These are phyloP conservation scores for Cyclotella atomus DNA, from an alignment of 108 stramenopile genomes.

Conservation along the genomic window DNA sequence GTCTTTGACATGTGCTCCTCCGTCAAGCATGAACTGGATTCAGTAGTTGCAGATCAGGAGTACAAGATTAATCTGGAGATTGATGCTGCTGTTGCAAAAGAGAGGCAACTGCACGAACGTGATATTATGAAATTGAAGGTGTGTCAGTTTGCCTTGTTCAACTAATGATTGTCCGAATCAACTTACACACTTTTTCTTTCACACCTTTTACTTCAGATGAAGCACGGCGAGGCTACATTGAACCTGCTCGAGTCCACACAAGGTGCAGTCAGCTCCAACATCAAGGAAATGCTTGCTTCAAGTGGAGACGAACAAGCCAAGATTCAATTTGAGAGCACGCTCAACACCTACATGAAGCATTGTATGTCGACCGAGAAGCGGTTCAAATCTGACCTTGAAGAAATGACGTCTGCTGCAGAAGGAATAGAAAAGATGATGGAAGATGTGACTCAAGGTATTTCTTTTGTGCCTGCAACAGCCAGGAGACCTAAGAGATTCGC, in stretches of 20 bases:
- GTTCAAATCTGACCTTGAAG: constrained; percentile 33
- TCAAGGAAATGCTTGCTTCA: constrained; percentile 31
- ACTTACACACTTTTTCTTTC: too few relatives aligned
- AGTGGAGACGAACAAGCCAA: constrained; percentile 24
- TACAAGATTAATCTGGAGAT: constrained; percentile 42
- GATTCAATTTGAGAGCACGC: constrained; percentile 38
- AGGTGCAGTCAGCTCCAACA: constrained; percentile 42
- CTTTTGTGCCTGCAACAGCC: constrained; percentile 24
- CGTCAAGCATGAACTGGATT: constrained; percentile 40
- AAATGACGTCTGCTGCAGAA: constrained; percentile 38
- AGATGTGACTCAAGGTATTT: constrained; percentile 33
- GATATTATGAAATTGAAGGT: constrained; percentile 46
- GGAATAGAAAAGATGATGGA: constrained; percentile 39
- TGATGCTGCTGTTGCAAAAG: constrained; percentile 38
- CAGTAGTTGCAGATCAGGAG: constrained; percentile 45
- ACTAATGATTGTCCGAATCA: too few relatives aligned
- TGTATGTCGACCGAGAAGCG: constrained; percentile 25
- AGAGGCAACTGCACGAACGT: constrained; percentile 37
- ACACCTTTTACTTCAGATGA: constrained; percentile 11
- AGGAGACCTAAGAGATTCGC: constrained; percentile 14
- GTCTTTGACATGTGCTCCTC: constrained; percentile 42
- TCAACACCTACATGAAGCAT: constrained; percentile 34
- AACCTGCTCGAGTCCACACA: constrained; percentile 59
- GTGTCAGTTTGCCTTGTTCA: too few relatives aligned
- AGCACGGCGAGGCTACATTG: constrained; percentile 61